Evolutionary conservation across 1,284 basidiomycete genomes (phyloP).

Genomic region (Microbotryum scabiosae): DNA sequence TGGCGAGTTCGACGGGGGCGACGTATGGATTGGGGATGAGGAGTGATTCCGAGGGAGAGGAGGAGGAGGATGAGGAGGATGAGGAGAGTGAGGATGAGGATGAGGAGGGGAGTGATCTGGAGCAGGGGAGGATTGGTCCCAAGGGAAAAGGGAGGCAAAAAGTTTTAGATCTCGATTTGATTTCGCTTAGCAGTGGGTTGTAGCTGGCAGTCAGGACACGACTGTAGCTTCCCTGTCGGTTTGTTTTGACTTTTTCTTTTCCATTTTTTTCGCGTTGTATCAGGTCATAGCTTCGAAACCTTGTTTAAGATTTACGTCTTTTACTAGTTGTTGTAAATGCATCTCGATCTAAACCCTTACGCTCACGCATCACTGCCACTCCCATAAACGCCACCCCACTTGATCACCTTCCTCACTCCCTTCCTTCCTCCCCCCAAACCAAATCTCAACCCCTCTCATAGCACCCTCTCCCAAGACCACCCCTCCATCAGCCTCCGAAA

Average conservation of each 20-base stretch:
- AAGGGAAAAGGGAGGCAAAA: background rate
- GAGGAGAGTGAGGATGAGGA: background rate
- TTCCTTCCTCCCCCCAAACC: background rate
- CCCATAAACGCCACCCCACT: slow-evolving; percentile 14
- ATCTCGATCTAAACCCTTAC: background rate
- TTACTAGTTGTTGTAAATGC: background rate
- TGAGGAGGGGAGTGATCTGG: slow-evolving; percentile 1
- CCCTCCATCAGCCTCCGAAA: background rate
- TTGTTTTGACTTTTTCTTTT: background rate
- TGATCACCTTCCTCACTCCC: background rate
- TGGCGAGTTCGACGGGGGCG: slow-evolving; percentile 19
- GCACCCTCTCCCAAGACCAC: slow-evolving; percentile 15
- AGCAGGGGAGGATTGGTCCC: background rate
- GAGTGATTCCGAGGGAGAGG: background rate
- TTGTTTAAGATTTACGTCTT: background rate
- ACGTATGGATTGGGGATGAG: slow-evolving; percentile 13
- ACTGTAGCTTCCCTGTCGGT: background rate
- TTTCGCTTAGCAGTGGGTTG: background rate
- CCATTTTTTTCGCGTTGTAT: background rate
- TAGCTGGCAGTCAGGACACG: slow-evolving; percentile 3
- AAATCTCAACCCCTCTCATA: background rate
- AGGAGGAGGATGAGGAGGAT: background rate
- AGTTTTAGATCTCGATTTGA: background rate
- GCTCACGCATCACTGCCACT: slow-evolving; percentile 5
- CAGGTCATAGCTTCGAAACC: background rate